Conservation (phyloP, 495 filamentous ascomycete genomes). For the Trichoderma gamsii region DNA sequence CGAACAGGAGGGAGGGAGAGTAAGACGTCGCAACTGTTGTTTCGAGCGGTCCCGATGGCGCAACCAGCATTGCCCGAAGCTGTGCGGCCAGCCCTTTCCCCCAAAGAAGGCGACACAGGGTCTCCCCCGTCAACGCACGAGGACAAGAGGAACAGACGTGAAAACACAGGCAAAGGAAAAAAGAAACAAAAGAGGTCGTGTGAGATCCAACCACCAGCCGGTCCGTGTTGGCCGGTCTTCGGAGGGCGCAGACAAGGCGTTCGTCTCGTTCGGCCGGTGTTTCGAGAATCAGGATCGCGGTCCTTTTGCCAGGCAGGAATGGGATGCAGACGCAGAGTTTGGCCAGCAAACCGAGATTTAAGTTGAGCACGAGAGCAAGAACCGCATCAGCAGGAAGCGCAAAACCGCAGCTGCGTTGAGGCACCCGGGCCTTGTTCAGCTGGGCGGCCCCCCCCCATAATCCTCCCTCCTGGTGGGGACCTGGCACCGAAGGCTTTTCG, state of each 20-base stretch:
- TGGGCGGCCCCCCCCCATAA: not conserved
- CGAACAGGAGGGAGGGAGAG: not conserved
- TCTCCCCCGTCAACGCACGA: slow-evolving; percentile 1
- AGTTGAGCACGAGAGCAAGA: slow-evolving; percentile 10
- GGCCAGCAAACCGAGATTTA: not conserved
- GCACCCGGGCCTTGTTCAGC: not conserved
- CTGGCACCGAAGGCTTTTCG: not conserved
- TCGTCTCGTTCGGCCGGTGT: not conserved
- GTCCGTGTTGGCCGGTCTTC: not conserved
- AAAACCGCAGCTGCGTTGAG: not conserved
- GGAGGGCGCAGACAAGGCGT: not conserved
- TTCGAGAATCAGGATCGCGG: not conserved
- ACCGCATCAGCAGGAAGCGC: not conserved
- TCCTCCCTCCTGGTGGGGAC: slow-evolving; percentile 3
- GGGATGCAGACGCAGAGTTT: not conserved
- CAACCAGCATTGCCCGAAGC: slow-evolving; percentile 10
- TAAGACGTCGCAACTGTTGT: not conserved
- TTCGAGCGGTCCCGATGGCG: not conserved
- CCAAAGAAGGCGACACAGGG: not conserved
- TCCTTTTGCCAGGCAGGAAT: not conserved
- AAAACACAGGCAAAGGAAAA: not conserved
- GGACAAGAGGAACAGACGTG: too few species aligned
- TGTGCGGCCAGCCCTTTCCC: not conserved
- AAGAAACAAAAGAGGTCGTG: not conserved
- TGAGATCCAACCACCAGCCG: not conserved